A percentile compares a stretch with the other conserved stretches of the same genome.
These are phyloP conservation scores for Nakataea oryzae DNA, from an alignment of 2,329 filamentous ascomycete genomes.

Conservation along the genomic window DNA sequence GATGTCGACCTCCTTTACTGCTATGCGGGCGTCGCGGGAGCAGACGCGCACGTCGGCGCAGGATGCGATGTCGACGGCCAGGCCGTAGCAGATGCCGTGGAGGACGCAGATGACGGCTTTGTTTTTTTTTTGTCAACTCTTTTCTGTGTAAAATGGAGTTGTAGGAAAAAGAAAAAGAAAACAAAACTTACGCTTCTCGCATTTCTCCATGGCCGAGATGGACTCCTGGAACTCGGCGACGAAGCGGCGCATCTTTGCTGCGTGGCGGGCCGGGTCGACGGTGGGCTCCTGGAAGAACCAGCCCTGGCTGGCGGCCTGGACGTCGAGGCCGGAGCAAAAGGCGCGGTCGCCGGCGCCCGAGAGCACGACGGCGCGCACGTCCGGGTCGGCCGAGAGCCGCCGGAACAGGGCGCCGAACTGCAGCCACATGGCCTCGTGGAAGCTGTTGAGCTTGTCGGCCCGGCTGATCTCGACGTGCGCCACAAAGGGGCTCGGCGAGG, in stretches of 20 bases:
- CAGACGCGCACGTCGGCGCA: conserved; percentile 63
- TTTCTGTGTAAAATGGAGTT: neutral
- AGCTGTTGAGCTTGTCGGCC: conserved; percentile 79
- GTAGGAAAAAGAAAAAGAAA: neutral
- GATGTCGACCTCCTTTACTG: conserved; percentile 76
- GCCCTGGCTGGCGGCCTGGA: conserved; percentile 54
- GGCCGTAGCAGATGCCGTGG: conserved; percentile 67
- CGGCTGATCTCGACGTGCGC: conserved; percentile 91
- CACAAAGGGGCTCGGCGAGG: conserved; percentile 61
- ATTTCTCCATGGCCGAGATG: conserved; percentile 67
- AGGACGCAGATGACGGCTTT: conserved; percentile 70
- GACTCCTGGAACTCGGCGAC: conserved; percentile 73
- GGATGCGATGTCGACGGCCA: conserved; percentile 65
- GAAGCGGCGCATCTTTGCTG: conserved; percentile 51
- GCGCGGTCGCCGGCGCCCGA: conserved; percentile 73
- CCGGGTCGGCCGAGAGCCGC: conserved; percentile 58
- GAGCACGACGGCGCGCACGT: conserved; percentile 68
- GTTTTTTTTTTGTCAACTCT: neutral
- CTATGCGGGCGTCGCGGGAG: conserved; percentile 47
- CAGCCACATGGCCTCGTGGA: conserved; percentile 75
- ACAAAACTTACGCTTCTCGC: conserved; percentile 64
- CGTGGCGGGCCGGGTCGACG: conserved; percentile 54
- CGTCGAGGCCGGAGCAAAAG: conserved; percentile 80
- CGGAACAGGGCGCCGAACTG: conserved; percentile 67
- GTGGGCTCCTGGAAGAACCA: conserved; percentile 26